Evolutionary conservation across 73 alveolate species (phyloP), one percentile per base, ranked within the genome.

Genomic region (Uronychia binucleata): DNA sequence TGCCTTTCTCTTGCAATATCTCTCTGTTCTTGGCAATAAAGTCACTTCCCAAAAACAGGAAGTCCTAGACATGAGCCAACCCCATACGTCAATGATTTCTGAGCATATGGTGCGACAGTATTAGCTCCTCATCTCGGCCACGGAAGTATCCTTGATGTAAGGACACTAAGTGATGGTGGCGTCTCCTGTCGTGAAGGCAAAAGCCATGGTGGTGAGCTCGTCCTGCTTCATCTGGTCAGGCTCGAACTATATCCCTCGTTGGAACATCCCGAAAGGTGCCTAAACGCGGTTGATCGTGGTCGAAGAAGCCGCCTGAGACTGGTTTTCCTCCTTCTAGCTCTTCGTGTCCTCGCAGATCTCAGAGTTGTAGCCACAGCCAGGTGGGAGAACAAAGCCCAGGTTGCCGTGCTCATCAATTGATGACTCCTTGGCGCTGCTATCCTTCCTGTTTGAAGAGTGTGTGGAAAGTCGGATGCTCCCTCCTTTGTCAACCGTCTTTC

Each of bases 1-100:
- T 92, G 0, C 97, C 96, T 26, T 83, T 86, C 80, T 89, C 59
- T 32, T 92, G 74, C 30, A 96, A 88, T 0, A 86, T 84, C 30
- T 86, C 90, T 67, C 76, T 77, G 86, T 96, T 88, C 76, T 91
- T 78, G 0, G 99, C 99, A 0, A 96, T 79, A 26, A 89, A 77
- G 78, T 94, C 98, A 13, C 98, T 91, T 14, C 98, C 97, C 5
- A 96, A 91, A 77, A 83, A 96, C 11, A 95, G 57, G 67, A 94
- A 95, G 33, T 87, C 19, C 67, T 46, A 46, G n/a, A 5, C 67
- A 46, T 46, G 67, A 46, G 5, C 5, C 5, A 46, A 11, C 19
- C 19, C n/a, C 67, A 11, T 46, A 46, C 93, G 14, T 90, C 95
- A 33, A 86, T 87, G 11, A 96, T 91, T 77, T 95, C 98, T 30